Base-by-base conservation (phyloP, 352 stramenopile genomes). In the Aphanomyces stellatus region DNA sequence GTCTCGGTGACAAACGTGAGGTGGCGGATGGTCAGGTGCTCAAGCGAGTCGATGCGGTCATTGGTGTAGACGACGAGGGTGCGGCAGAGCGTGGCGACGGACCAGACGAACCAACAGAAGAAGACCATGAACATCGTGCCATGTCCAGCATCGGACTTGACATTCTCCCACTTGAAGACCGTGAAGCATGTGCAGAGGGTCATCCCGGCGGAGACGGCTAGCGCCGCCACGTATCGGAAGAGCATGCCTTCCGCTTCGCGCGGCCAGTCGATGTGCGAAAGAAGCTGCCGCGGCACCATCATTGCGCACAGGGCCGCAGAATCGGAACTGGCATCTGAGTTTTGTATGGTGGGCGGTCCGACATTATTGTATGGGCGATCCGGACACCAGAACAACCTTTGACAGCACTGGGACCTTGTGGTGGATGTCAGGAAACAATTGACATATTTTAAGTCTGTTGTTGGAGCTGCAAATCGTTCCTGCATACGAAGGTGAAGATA, bases 91-190 rank as follows among this genome's bases (percentile, higher is more conserved):
- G 60, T 37, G 41, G 48, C 42, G 33, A 33, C 31, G 25, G 30
- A 59, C 60, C 60, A 67, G 7, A 57, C 13, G 33, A 59, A 49
- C 28, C 37, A 57, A 33, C 60, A 67, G 10, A 51, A 49, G 34
- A 67, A 67, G 37, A 67, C 48, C 41, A 59, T 59, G 40, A 67
- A 67, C 37, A 67, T 49, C 8, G 60, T 46, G 40, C 60, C 60
- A 7, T 67, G 42, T 11, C 60, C 48, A 3, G 40, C 33, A 27
- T 67, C 37, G 7, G 11, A 15, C n/a, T 37, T 31, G 30, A 67
- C 60, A 8, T 43, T 56, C 19, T 42, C 7, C 60, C 60, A 67
- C 34, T 67, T 56, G 49, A 67, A 67, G 19, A 67, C 60, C 4
- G 28, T 24, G 46, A 67, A 19, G 42, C 60, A 67, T 35, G 43